A percentile compares a stretch with the other conserved stretches of the same genome.
Conservation (phyloP, 2,329 filamentous ascomycete species). For the Scolecobasidium constrictum region DNA sequence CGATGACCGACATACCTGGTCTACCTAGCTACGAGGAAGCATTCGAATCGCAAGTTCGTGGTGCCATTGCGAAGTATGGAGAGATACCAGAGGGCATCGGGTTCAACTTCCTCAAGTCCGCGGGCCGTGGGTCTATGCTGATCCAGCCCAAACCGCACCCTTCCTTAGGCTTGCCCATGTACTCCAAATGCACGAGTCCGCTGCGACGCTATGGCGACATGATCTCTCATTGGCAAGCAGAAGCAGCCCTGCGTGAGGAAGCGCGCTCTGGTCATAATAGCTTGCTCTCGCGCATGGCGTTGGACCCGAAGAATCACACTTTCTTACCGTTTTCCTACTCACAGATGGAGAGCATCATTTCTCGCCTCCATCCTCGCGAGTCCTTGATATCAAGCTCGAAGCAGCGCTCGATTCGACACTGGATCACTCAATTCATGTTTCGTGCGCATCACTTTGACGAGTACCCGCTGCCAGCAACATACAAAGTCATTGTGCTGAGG, state of each 20-base stretch:
- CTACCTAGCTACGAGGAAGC: constrained; percentile 12
- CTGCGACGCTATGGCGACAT: constrained; percentile 51
- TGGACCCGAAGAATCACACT: background rate
- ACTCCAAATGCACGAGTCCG: constrained; percentile 50
- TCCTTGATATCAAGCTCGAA: background rate
- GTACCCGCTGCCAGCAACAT: background rate
- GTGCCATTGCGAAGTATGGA: constrained; percentile 25
- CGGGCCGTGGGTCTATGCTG: constrained; percentile 32
- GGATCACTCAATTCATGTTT: background rate
- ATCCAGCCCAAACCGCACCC: constrained; percentile 38
- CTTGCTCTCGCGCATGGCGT: background rate
- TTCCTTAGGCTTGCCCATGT: constrained; percentile 40
- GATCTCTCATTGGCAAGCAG: constrained; percentile 53
- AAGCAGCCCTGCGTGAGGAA: constrained; percentile 49
- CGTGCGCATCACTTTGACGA: background rate
- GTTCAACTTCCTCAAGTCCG: constrained; percentile 29
- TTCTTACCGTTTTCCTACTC: background rate
- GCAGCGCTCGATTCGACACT: background rate
- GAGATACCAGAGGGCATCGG: constrained; percentile 25
- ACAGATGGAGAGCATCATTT: constrained; percentile 4
- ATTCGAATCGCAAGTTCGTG: constrained; percentile 15
- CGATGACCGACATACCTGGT: constrained; percentile 22
- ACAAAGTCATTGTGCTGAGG: background rate
- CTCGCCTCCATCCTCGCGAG: constrained; percentile 7
- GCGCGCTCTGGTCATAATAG: background rate